Percentiles rank a stretch among this genome's conserved stretches.
These are phyloP conservation scores for Eragrostis nindensis DNA, from an alignment of 176 grass and related monocot genomes.

Conservation along the genomic window DNA sequence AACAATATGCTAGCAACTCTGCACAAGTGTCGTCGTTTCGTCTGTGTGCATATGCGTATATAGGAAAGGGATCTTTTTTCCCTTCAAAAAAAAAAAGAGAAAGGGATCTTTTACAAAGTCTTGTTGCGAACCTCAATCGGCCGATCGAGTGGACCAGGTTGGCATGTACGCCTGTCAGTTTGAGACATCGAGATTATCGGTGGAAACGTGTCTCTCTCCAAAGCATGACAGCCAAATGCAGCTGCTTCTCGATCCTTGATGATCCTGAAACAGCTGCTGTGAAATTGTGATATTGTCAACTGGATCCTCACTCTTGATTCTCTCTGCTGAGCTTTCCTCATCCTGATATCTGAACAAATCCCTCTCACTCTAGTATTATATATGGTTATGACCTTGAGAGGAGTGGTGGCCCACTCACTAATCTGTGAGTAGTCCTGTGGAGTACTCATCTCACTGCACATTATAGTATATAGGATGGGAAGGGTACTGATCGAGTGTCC, in stretches of 20 bases:
- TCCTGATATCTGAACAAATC: background rate
- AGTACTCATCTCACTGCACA: background rate
- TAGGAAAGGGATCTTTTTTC: background rate
- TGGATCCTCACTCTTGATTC: background rate
- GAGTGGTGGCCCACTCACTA: constrained; percentile 40
- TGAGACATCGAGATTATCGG: constrained; percentile 2
- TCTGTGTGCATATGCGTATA: background rate
- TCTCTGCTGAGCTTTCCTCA: background rate
- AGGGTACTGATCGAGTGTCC: constrained; percentile 33
- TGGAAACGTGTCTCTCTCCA: background rate
- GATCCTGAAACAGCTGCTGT: background rate
- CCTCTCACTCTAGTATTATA: background rate
- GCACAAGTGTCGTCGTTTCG: constrained; percentile 18
- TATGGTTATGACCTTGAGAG: constrained; percentile 20
- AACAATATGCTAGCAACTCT: background rate
- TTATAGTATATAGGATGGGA: too few species aligned
- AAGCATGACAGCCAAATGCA: background rate
- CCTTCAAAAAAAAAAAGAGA: too few species aligned
- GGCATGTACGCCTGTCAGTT: background rate
- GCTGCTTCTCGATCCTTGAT: background rate
- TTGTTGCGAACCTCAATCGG: background rate
- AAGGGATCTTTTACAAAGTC: background rate
- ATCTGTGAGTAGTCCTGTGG: background rate
- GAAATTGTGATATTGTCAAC: background rate
- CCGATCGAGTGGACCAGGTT: background rate